These are phyloP conservation scores for Penium margaritaceum DNA, from an alignment of 139 green algal genomes.

Conservation along the genomic window DNA sequence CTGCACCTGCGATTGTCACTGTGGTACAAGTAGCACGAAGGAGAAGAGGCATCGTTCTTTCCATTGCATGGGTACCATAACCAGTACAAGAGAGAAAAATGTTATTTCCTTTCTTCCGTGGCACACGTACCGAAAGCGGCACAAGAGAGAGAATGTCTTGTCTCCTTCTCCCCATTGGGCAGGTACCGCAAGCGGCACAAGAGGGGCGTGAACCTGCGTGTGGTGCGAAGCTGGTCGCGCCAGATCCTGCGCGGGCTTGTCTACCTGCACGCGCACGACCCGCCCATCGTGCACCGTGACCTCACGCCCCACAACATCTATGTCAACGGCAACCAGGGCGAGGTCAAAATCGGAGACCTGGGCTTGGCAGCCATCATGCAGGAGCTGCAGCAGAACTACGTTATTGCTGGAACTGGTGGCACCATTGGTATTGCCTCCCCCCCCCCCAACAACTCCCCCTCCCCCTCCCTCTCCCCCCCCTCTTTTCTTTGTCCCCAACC, in stretches of 20 bases:
- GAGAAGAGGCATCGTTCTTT: too few relatives aligned
- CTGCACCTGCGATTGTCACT: neutral
- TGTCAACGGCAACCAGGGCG: slow-evolving; percentile 68
- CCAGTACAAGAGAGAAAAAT: neutral
- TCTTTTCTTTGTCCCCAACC: too few relatives aligned
- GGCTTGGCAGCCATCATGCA: slow-evolving; percentile 82
- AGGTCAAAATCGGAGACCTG: slow-evolving; percentile 96
- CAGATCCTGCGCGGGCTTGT: slow-evolving; percentile 93
- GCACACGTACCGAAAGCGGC: too few relatives aligned
- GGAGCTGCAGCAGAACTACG: too few relatives aligned
- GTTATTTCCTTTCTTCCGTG: neutral
- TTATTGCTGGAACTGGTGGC: too few relatives aligned
- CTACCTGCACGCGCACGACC: slow-evolving; percentile 80
- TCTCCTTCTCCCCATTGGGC: too few relatives aligned
- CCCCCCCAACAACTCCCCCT: too few relatives aligned
- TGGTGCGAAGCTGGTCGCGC: slow-evolving; percentile 88
- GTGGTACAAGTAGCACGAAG: too few relatives aligned
- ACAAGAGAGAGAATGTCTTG: too few relatives aligned
- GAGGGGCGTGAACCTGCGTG: slow-evolving; percentile 72
- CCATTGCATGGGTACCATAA: neutral
- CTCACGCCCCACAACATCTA: slow-evolving; percentile 77
- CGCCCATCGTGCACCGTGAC: slow-evolving; percentile 88
- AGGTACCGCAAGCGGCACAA: slow-evolving; percentile 88
- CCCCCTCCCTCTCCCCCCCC: too few relatives aligned
- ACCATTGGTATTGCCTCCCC: too few relatives aligned